Base-by-base conservation (phyloP, 495 filamentous ascomycete species). In the Aspergillus indologenus region DNA sequence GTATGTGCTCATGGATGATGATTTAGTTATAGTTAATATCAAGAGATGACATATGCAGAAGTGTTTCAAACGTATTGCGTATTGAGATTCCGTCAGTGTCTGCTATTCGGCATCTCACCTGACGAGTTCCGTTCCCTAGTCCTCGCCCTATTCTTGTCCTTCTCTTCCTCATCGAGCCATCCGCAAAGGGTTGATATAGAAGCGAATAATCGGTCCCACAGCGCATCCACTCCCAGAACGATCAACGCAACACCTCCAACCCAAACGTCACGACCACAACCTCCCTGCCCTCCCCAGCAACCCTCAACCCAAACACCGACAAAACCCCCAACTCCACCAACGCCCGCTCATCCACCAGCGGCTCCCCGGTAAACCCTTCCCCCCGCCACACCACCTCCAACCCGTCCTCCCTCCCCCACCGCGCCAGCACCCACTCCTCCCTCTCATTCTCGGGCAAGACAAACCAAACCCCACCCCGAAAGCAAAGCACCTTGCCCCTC, bases 1-100 rank as follows among this genome's bases (percentile, higher is more conserved):
- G 57, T 58, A 64, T 61, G 59, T 53, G 58, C 24, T 43, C 55
- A 62, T 57, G 65, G 62, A 22, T 29, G 19, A 29, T 51, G 15
- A 18, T 51, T 50, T 50, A 21, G 45, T 31, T 48, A 46, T 26
- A 34, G 22, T 20, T 59, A 53, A 48, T 57, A 56, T 20, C 40
- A n/a, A 40, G 45, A 9, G 45, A 26, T 21, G 21, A 50, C 26
- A 29, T 29, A n/a, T n/a, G n/a, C n/a, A n/a, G n/a, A n/a, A n/a
- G n/a, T n/a, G n/a, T n/a, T n/a, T n/a, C n/a, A n/a, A n/a, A n/a
- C n/a, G n/a, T n/a, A n/a, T n/a, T n/a, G n/a, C n/a, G n/a, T n/a
- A n/a, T n/a, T n/a, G n/a, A n/a, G n/a, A n/a, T n/a, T n/a, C n/a
- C n/a, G n/a, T n/a, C n/a, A n/a, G n/a, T n/a, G n/a, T n/a, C n/a